phyloP scores from a whole-genome alignment of 768 basidiomycete species.

The Chlorophyllum brunneum region DNA sequence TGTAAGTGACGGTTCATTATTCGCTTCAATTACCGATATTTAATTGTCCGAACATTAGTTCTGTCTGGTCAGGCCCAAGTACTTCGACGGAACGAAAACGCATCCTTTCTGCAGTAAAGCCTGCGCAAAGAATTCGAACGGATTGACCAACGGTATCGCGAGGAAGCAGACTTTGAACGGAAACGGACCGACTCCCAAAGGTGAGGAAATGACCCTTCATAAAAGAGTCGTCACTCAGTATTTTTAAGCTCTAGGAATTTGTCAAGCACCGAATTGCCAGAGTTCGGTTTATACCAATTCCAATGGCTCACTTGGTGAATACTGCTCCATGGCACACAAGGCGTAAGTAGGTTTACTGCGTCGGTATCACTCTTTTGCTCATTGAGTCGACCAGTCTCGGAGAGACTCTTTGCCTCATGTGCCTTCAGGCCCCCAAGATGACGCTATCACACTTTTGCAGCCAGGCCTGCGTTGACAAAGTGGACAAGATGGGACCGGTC shows the following conservation, averaged over 20 bases:
- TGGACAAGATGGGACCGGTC: constrained; percentile 49
- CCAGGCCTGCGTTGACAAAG: constrained; percentile 50
- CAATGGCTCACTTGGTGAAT: constrained; percentile 38
- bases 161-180: constrained; percentile 20
- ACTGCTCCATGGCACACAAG: constrained; percentile 50
- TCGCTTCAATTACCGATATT: neutral
- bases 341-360: constrained; percentile 28
- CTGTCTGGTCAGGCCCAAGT: constrained; percentile 58
- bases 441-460: constrained; percentile 61
- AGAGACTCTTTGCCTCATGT: constrained; percentile 55
- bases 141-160: constrained; percentile 17
- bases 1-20: constrained; percentile 6
- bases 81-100: constrained; percentile 50
- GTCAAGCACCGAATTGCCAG: constrained; percentile 49
- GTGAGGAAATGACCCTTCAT: constrained; percentile 12
- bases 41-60: constrained; percentile 34
- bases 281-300: constrained; percentile 38
- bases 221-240: neutral
- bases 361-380: neutral
- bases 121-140: constrained; percentile 47
- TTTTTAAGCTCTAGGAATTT: constrained; percentile 20
- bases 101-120: constrained; percentile 65
- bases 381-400: constrained; percentile 28
- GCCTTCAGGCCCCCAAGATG: constrained; percentile 52
- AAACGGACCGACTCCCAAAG: constrained; percentile 14